phyloP scores from a whole-genome alignment of 1,284 basidiomycete species.

The Neolentinus lepideus region DNA sequence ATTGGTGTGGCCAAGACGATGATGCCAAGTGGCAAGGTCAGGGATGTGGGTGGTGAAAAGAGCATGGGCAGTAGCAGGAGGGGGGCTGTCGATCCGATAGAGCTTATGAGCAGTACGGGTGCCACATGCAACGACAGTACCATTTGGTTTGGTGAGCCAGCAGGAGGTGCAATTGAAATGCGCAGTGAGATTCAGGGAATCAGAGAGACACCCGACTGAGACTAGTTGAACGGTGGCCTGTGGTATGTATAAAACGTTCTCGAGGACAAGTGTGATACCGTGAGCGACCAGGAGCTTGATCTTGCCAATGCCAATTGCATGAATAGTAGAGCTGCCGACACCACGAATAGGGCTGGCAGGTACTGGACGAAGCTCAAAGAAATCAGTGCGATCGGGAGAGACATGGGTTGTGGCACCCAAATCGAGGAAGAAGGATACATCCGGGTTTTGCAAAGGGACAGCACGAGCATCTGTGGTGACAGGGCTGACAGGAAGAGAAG shows the following conservation, averaged over 20 bases:
- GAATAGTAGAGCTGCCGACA: conserved; percentile 23
- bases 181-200: not conserved
- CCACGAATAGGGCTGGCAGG: conserved; percentile 18
- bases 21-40: conserved; percentile 6
- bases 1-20: conserved; percentile 7
- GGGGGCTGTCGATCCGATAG: not conserved
- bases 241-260: conserved; percentile 17
- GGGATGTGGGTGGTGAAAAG: not conserved
- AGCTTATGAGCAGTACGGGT: conserved; percentile 12
- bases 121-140: not conserved
- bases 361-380: conserved; percentile 19
- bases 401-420: conserved; percentile 21
- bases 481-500: no score
- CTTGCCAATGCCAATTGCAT: conserved; percentile 21
- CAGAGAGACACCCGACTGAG: conserved; percentile 12
- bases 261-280: conserved; percentile 9
- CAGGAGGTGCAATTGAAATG: not conserved
- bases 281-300: conserved; percentile 17
- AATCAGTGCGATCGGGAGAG: conserved; percentile 8
- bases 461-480: not conserved
- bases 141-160: not conserved
- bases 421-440: conserved; percentile 21
- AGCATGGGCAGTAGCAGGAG: not conserved
- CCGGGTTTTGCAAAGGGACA: not conserved
- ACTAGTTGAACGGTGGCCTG: conserved; percentile 15